Evolutionary conservation across 306 rosid genomes (phyloP).

Genomic region (Ammopiptanthus mongolicus): DNA sequence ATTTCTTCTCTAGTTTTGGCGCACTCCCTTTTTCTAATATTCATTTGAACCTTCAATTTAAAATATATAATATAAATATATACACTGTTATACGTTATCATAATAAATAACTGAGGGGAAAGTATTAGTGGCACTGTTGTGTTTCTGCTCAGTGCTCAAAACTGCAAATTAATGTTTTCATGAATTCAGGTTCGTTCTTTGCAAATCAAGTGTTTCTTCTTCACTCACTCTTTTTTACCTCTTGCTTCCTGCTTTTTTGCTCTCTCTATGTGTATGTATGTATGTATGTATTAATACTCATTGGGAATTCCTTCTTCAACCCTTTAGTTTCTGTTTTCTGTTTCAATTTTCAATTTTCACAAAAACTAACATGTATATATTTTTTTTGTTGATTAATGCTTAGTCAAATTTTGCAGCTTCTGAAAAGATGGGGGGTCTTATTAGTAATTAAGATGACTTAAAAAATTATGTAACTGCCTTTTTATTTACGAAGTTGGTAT

Average conservation of each 20-base stretch:
- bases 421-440: background rate
- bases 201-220: background rate
- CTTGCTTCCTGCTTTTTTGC: background rate
- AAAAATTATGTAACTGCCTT: background rate
- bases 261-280: background rate
- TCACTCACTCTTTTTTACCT: background rate
- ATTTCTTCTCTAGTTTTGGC: constrained; percentile 27
- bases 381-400: too few relatives aligned
- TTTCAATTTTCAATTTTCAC: too few relatives aligned
- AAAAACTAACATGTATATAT: too few relatives aligned
- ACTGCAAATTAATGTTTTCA: background rate
- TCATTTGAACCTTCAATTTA: background rate
- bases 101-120: too few relatives aligned
- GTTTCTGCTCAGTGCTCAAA: background rate
- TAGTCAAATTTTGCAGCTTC: background rate
- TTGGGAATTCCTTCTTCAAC: background rate
- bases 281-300: background rate
- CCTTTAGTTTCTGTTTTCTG: background rate
- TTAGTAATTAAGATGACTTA: background rate
- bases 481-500: background rate
- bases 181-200: constrained; percentile 19
- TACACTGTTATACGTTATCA: background rate
- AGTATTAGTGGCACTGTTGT: background rate
- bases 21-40: constrained; percentile 34
- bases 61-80: background rate